Evolutionary conservation across 1,284 basidiomycete species (phyloP), one percentile per base, ranked within the genome.

Genomic region (Porogramme epimiltina): DNA sequence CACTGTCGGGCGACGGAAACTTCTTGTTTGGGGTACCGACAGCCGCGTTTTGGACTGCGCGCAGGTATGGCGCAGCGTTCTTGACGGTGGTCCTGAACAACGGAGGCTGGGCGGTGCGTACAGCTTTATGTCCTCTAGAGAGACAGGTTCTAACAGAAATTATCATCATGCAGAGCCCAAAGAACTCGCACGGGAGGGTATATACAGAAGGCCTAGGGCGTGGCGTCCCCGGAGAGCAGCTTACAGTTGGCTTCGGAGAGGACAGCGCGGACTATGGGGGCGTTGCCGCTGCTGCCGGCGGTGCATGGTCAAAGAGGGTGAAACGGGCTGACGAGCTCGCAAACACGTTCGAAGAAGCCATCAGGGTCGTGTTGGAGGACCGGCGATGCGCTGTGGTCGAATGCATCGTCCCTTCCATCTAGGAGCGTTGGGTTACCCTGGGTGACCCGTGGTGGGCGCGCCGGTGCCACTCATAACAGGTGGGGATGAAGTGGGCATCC

Each of bases 41-140:
- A 28, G 79, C 83, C 2, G 79, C 78, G 1, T 89, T 78, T 64
- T 88, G 86, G 87, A 85, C 89, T 67, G 84, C 86, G 0, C 76
- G 79, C 56, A 73, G 76, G 47, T 88, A 89, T 64, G 70, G 82
- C 23, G 83, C 86, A 28, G 87, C 86, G 2, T 88, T 85, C 70
- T 65, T 89, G 22, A 87, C 84, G 0, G 72, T 89, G 51, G 71
- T 89, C 0, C 65, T 89, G 20, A 88, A 88, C 62, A 89, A 89
- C 48, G 84, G 84, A 3, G 83, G 84, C 0, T 87, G 84, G 84
- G 80, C 73, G 65, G 80, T 80, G 51, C 54, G 71, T 63, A 23
- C 31, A 36, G 31, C 52, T 19, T 10, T 3, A 20, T 22, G 13
- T 25, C 2, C 18, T 45, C 16, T 51, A 58, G 51, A 40, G 9